These are phyloP conservation scores for Myxozyma nipponensis DNA, from an alignment of 805 yeast genomes.

Conservation along the genomic window DNA sequence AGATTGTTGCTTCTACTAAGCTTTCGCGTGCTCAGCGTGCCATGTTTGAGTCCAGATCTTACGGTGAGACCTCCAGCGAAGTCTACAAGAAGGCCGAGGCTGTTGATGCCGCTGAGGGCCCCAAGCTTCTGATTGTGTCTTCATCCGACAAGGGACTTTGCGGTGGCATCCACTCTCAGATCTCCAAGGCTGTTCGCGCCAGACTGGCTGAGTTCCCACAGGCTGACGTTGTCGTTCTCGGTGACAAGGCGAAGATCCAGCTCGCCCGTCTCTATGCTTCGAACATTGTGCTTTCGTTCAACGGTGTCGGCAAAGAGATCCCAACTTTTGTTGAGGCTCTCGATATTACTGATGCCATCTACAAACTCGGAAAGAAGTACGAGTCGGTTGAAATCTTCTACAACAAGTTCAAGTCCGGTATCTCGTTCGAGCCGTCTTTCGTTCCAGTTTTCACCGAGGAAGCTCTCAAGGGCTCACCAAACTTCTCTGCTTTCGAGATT, in stretches of 20 bases:
- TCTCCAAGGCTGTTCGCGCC: constrained; percentile 79
- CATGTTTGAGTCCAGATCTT: constrained; percentile 80
- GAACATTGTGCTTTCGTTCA: constrained; percentile 68
- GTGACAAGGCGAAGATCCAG: constrained; percentile 92
- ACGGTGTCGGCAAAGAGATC: constrained; percentile 93
- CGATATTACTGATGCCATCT: constrained; percentile 79
- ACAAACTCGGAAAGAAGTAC: constrained; percentile 56
- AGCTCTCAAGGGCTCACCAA: constrained; percentile 78
- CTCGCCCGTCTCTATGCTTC: constrained; percentile 75
- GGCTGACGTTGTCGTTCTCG: constrained; percentile 71
- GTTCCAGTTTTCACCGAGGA: constrained; percentile 64
- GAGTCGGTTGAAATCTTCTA: constrained; percentile 73
- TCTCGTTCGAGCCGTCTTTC: constrained; percentile 80
- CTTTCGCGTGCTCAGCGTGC: constrained; percentile 93
- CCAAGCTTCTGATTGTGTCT: constrained; percentile 77
- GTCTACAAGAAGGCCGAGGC: constrained; percentile 56
- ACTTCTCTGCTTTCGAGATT: constrained; percentile 74
- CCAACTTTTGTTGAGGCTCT: constrained; percentile 92
- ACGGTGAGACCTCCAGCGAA: constrained; percentile 73
- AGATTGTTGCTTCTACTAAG: constrained; percentile 97
- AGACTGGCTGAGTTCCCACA: constrained; percentile 43
- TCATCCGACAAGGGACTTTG: constrained; percentile 98
- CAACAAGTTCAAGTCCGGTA: constrained; percentile 84
- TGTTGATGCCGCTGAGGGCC: constrained; percentile 39
- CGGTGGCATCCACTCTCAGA: constrained; percentile 96